Evolutionary conservation across 192 early-diverging fungal species (phyloP).

Genomic region (Spinellus fusiger): DNA sequence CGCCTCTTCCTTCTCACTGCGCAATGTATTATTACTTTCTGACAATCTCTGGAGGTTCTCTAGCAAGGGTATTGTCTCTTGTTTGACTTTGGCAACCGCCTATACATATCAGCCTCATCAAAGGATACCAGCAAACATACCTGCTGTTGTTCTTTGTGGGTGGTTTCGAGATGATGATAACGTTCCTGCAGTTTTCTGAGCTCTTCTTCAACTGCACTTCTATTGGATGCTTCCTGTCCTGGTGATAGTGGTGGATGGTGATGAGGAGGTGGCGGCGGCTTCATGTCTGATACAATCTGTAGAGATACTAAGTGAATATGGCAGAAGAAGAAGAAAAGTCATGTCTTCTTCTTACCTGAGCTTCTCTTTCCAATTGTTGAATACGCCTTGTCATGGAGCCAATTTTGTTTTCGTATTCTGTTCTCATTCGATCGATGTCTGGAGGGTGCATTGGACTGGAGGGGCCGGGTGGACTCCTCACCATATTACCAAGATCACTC

Average conservation of each 20-base stretch:
- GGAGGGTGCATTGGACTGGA: background rate
- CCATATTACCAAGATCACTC: background rate
- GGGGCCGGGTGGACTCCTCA: background rate
- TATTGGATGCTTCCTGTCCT: constrained; percentile 3
- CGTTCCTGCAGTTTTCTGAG: constrained; percentile 27
- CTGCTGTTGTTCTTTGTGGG: constrained; percentile 67
- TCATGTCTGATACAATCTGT: background rate
- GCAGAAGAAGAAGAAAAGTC: background rate
- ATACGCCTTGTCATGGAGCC: constrained; percentile 56
- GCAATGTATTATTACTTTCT: constrained; percentile 54
- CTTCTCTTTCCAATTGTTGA: constrained; percentile 53
- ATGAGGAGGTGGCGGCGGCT: background rate
- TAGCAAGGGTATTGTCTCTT: constrained; percentile 64
- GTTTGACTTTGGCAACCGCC: constrained; percentile 63
- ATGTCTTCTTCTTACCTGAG: constrained; percentile 11
- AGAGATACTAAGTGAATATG: background rate
- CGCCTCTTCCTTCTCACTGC: constrained; percentile 41
- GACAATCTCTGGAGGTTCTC: constrained; percentile 62
- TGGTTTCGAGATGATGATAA: constrained; percentile 57
- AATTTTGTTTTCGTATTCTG: constrained; percentile 63
- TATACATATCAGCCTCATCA: constrained; percentile 16
- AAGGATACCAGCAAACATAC: constrained; percentile 25
- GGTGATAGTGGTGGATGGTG: background rate
- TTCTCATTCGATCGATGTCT: constrained; percentile 10
- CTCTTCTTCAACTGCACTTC: constrained; percentile 19